Evolutionary conservation across 2,329 filamentous ascomycete species (phyloP).

Genomic region (Hysterium pulicare): DNA sequence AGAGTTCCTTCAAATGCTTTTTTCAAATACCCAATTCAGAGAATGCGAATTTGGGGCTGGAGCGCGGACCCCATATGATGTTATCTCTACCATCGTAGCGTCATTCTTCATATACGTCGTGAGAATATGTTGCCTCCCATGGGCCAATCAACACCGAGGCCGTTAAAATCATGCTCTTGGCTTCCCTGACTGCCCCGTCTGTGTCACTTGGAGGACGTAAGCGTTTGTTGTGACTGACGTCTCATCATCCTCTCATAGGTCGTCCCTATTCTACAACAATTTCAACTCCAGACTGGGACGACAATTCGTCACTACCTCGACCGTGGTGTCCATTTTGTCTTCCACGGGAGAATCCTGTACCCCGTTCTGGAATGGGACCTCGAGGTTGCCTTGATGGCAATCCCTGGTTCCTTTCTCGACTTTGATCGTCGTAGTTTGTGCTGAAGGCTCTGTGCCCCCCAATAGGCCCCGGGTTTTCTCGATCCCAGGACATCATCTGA

Average conservation of each 20-base stretch:
- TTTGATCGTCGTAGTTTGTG: conserved; percentile 55
- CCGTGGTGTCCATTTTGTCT: conserved; percentile 61
- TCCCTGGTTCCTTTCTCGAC: conserved; percentile 44
- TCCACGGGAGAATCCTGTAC: conserved; percentile 53
- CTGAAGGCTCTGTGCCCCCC: conserved; percentile 63
- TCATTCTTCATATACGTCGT: conserved; percentile 26
- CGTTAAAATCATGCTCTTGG: conserved; percentile 4
- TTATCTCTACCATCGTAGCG: conserved; percentile 32
- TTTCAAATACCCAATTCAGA: conserved; percentile 29
- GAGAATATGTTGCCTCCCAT: conserved; percentile 6
- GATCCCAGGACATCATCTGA: conserved; percentile 60
- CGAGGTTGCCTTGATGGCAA: conserved; percentile 60
- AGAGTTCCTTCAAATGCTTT: conserved; percentile 31
- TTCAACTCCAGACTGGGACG: conserved; percentile 58
- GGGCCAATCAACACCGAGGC: conserved; percentile 3
- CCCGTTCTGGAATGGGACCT: conserved; percentile 59
- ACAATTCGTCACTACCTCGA: conserved; percentile 62
- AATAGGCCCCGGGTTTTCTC: conserved; percentile 57
- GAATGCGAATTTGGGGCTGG: conserved; percentile 19
- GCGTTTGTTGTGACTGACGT: too few species aligned
- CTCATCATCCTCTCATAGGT: background rate
- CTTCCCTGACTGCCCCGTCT: too few species aligned
- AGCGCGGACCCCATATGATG: conserved; percentile 32
- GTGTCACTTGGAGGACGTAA: too few species aligned
- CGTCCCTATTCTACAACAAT: conserved; percentile 65